These are phyloP conservation scores for Pleurostoma richardsiae DNA, from an alignment of 2,329 filamentous ascomycete species.

Conservation along the genomic window DNA sequence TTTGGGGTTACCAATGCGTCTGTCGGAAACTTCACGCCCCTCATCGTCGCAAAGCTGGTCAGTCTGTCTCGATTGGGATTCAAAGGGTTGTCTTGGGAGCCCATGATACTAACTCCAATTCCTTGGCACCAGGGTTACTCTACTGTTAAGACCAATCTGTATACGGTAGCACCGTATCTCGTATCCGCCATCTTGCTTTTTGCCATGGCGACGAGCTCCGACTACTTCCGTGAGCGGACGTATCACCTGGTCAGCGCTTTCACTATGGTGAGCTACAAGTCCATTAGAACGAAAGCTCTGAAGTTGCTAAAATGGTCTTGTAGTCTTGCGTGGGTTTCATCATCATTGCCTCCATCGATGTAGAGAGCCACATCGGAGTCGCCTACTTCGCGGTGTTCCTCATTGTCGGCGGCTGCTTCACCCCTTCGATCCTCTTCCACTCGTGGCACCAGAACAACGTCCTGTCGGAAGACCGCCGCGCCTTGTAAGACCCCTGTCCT, in stretches of 20 bases:
- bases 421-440: slow-evolving; percentile 1
- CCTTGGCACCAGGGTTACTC: slow-evolving; percentile 35
- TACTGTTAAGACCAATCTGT: slow-evolving; percentile 64
- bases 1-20: background rate
- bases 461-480: background rate
- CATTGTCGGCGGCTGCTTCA: background rate
- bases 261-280: too few species aligned
- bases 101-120: too few species aligned
- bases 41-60: slow-evolving; percentile 34
- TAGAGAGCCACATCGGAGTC: background rate
- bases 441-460: slow-evolving; percentile 2
- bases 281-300: too few species aligned
- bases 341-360: background rate
- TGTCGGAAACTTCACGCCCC: slow-evolving; percentile 29
- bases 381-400: slow-evolving; percentile 3
- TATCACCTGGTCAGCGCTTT: background rate
- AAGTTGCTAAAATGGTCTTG: background rate
- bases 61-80: too few species aligned
- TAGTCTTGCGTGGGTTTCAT: slow-evolving; percentile 1
- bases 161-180: slow-evolving; percentile 76
- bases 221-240: background rate
- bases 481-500: background rate
- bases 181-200: slow-evolving; percentile 52
- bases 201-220: background rate
- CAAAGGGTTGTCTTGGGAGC: too few species aligned